Evolutionary conservation across 169 alveolate genomes (phyloP).

Genomic region (Pseudocohnilembus persalinus): DNA sequence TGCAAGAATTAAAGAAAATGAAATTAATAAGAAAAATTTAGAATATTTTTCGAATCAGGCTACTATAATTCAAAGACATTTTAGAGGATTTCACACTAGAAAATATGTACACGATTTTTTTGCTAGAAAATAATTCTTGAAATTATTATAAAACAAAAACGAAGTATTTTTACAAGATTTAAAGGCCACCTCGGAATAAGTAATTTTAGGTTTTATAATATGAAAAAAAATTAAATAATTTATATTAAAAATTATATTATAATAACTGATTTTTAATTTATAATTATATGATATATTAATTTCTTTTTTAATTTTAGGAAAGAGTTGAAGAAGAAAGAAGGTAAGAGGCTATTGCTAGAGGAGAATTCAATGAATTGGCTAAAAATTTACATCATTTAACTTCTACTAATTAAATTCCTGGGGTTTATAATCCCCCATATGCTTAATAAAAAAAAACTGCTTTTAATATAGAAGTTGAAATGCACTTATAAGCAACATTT

Average conservation of each 20-base stretch:
- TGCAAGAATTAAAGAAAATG: constrained; percentile 26
- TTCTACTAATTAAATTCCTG: constrained; percentile 74
- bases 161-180: constrained; percentile 55
- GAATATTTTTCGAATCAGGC: constrained; percentile 49
- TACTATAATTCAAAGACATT: constrained; percentile 49
- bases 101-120: constrained; percentile 76
- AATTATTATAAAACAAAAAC: constrained; percentile 55
- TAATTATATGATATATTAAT: too few relatives aligned
- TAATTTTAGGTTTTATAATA: too few relatives aligned
- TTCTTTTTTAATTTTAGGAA: constrained; percentile 7
- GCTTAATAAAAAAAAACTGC: constrained; percentile 68
- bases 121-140: constrained; percentile 66
- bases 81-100: constrained; percentile 72
- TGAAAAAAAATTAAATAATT: too few relatives aligned
- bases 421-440: constrained; percentile 84
- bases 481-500: constrained; percentile 72
- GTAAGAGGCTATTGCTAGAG: constrained; percentile 66
- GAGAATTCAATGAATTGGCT: constrained; percentile 69
- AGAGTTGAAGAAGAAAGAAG: constrained; percentile 57
- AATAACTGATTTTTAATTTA: too few relatives aligned
- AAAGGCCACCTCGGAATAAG: constrained; percentile 28
- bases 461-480: constrained; percentile 76
- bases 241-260: too few relatives aligned
- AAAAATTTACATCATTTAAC: constrained; percentile 75
- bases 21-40: constrained; percentile 44